Evolutionary conservation across 2,329 filamentous ascomycete species (phyloP), one percentile per base, ranked within the genome.

Genomic region (Ascochyta fabae): DNA sequence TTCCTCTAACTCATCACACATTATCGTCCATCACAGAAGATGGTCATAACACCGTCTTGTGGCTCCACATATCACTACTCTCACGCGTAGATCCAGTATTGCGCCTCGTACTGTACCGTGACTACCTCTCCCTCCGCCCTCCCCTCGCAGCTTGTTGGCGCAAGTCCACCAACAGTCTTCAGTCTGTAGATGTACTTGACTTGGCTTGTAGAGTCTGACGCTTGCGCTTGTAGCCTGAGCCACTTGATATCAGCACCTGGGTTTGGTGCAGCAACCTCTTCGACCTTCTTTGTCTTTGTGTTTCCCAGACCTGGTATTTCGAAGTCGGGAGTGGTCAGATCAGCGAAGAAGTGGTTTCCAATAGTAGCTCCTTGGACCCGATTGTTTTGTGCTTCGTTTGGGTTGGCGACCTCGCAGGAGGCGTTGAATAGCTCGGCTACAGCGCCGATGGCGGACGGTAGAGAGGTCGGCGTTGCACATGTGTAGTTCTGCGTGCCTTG

Each of bases 101-200:
- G 85, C 36, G 93, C 87, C 40, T 90, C 81, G 77, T 98, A 97
- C 67, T 91, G 81, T n/a, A 96, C 85, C 59, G 88, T 81, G 61
- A 97, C 91, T 10, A 70, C 61, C n/a, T 63, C 57, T 0, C 64
- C 71, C 4, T 63, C 56, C 0, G 76, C 70, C 51, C 73, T 69
- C 7, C 82, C 80, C 0, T 81, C 76, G 73, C 94, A 97, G 0
- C 84, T 89, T 5, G 82, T 77, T 0, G 93, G 93, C 1, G 92
- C 78, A 48, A 84, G 85, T 6, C 94, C 94, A 22, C 92, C 92
- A 1, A 87, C 90, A 2, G 94, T 97, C 67, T 90, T 84, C 45
- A 97, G 78, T 13, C 94, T 85, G 78, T 94, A 98, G 31, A 96
- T 87, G 72, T 90, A 85, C 73, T 87, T 84, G 59, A 92, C 84